phyloP scores from a whole-genome alignment of 805 yeast species.

The Yarrowia sp. region DNA sequence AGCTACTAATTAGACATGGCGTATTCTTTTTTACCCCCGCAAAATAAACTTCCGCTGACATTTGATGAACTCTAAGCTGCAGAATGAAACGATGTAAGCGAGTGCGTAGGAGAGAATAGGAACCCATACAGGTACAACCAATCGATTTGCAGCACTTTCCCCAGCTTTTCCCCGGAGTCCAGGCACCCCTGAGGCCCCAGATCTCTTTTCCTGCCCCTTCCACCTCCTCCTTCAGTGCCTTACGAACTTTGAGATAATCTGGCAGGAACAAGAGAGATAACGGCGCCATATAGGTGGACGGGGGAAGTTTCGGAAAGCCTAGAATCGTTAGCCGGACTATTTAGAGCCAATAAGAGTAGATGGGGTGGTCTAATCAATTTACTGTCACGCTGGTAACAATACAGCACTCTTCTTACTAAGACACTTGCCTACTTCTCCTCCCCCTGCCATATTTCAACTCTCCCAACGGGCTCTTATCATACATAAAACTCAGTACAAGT shows the following conservation, averaged over 20 bases:
- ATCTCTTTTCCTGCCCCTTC: background rate
- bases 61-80: constrained; percentile 3
- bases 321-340: background rate
- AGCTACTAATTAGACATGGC: background rate
- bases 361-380: no score
- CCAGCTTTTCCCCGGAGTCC: background rate
- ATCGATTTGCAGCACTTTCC: background rate
- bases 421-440: background rate
- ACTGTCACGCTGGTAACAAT: no score
- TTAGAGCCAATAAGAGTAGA: background rate
- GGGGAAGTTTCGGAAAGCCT: constrained; percentile 2
- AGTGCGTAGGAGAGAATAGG: background rate
- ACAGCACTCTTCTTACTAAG: background rate
- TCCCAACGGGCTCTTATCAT: constrained; percentile 29
- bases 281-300: background rate
- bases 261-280: constrained; percentile 17
- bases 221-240: background rate
- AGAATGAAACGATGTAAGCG: background rate
- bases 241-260: background rate
- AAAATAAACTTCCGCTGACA: constrained; percentile 9
- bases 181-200: no score
- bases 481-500: constrained; percentile 17
- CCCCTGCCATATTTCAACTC: constrained; percentile 7
- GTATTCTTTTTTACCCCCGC: constrained; percentile 10
- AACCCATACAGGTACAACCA: background rate